Percentiles rank a stretch among this genome's conserved stretches.
Evolutionary conservation across 2,329 filamentous ascomycete genomes (phyloP).

Genomic region (Fusarium denticulatum): DNA sequence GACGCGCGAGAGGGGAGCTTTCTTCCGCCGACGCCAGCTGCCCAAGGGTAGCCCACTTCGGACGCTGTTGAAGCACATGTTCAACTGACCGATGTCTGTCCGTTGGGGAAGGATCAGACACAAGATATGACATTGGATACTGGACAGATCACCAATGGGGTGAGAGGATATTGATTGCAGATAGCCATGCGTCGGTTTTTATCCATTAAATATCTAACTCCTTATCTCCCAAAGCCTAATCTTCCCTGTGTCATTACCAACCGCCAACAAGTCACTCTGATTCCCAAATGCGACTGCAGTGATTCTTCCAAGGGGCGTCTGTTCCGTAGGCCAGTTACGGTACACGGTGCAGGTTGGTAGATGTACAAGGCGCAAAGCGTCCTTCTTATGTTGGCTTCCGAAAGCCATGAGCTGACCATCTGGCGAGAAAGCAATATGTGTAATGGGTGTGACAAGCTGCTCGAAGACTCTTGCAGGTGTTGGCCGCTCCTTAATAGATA

Average conservation of each 20-base stretch:
- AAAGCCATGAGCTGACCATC: slow-evolving; percentile 92
- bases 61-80: slow-evolving; percentile 14
- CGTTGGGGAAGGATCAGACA: not conserved
- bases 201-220: slow-evolving; percentile 56
- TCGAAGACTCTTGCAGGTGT: slow-evolving; percentile 79
- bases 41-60: slow-evolving; percentile 52
- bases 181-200: slow-evolving; percentile 36
- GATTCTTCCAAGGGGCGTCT: slow-evolving; percentile 87
- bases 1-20: slow-evolving; percentile 33
- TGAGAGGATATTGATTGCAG: not conserved
- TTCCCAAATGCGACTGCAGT: slow-evolving; percentile 76
- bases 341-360: slow-evolving; percentile 93
- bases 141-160: not conserved
- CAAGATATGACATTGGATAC: not conserved
- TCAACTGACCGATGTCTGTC: not conserved
- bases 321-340: slow-evolving; percentile 93
- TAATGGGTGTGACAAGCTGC: slow-evolving; percentile 88
- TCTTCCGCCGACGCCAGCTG: slow-evolving; percentile 51
- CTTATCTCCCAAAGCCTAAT: slow-evolving; percentile 92
- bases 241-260: slow-evolving; percentile 89
- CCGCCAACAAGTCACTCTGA: slow-evolving; percentile 76
- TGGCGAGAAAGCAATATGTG: slow-evolving; percentile 80
- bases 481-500: slow-evolving; percentile 72
- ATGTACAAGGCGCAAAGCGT: slow-evolving; percentile 88
- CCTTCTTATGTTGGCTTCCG: slow-evolving; percentile 86